Evolutionary conservation across 495 filamentous ascomycete species (phyloP).

Genomic region (Lichenothelia convexa): DNA sequence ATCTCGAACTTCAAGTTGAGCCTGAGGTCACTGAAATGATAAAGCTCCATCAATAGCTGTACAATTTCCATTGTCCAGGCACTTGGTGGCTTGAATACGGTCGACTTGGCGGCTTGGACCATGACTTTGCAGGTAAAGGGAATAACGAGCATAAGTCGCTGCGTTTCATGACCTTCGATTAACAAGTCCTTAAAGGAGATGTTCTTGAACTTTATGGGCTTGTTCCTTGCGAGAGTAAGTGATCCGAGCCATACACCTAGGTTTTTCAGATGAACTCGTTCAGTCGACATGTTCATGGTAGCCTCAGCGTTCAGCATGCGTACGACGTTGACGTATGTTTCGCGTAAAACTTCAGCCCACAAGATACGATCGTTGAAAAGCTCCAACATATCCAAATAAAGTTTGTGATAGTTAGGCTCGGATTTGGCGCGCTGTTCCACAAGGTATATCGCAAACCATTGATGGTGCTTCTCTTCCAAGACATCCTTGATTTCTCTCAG

Average conservation of each 20-base stretch:
- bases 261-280: slow-evolving; percentile 79
- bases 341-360: slow-evolving; percentile 76
- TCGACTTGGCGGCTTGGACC: slow-evolving; percentile 62
- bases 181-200: slow-evolving; percentile 93
- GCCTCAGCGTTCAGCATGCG: slow-evolving; percentile 75
- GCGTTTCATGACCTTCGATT: slow-evolving; percentile 76
- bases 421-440: slow-evolving; percentile 92
- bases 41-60: slow-evolving; percentile 71
- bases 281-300: slow-evolving; percentile 58
- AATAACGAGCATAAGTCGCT: slow-evolving; percentile 76
- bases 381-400: slow-evolving; percentile 79
- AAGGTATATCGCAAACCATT: slow-evolving; percentile 93
- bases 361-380: slow-evolving; percentile 60
- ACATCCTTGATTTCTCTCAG: slow-evolving; percentile 59
- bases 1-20: slow-evolving; percentile 96
- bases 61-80: slow-evolving; percentile 96
- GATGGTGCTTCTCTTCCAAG: slow-evolving; percentile 60
- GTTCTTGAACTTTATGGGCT: slow-evolving; percentile 89
- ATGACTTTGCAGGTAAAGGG: slow-evolving; percentile 95
- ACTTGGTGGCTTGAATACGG: slow-evolving; percentile 83
- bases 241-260: slow-evolving; percentile 84
- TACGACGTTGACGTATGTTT: slow-evolving; percentile 75
- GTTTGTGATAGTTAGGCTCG: slow-evolving; percentile 84
- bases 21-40: slow-evolving; percentile 80
- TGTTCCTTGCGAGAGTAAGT: slow-evolving; percentile 81